A percentile compares a stretch with the other conserved stretches of the same genome.
Evolutionary conservation across 2,329 filamentous ascomycete genomes (phyloP).

Genomic region (Neophaeococcomyces aloes): DNA sequence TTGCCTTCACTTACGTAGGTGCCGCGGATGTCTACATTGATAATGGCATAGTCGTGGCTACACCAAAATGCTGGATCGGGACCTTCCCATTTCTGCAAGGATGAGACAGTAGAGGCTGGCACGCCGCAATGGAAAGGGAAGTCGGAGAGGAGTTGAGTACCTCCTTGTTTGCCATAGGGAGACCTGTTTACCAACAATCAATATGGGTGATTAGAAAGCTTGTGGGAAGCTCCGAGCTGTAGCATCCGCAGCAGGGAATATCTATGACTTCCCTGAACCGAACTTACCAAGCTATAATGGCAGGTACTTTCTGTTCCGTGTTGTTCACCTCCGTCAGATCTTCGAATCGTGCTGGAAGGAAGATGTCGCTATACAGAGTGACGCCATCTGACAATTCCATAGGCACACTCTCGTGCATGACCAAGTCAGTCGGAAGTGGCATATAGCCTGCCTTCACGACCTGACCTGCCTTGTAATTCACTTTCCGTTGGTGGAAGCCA

Average conservation of each 20-base stretch:
- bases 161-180: slow-evolving; percentile 34
- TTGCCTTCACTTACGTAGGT: slow-evolving; percentile 23
- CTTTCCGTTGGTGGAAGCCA: slow-evolving; percentile 30
- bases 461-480: slow-evolving; percentile 22
- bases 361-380: slow-evolving; percentile 36
- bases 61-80: slow-evolving; percentile 26
- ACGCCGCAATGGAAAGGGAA: slow-evolving; percentile 4
- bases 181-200: slow-evolving; percentile 9
- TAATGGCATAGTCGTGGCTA: slow-evolving; percentile 24
- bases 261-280: neutral
- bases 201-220: too few relatives aligned
- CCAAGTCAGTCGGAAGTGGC: slow-evolving; percentile 30
- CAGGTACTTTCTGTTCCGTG: slow-evolving; percentile 30
- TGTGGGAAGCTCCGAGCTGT: too few relatives aligned
- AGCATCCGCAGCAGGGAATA: too few relatives aligned
- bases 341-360: slow-evolving; percentile 27
- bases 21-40: slow-evolving; percentile 25
- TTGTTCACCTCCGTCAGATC: slow-evolving; percentile 5
- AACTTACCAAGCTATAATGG: slow-evolving; percentile 33
- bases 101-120: slow-evolving; percentile 7
- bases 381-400: slow-evolving; percentile 35
- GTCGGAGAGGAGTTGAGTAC: slow-evolving; percentile 1
- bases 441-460: slow-evolving; percentile 31
- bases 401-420: slow-evolving; percentile 37
- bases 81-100: slow-evolving; percentile 21